phyloP scores from a whole-genome alignment of 2,329 filamentous ascomycete genomes.

The Clonostachys rhizophaga region DNA sequence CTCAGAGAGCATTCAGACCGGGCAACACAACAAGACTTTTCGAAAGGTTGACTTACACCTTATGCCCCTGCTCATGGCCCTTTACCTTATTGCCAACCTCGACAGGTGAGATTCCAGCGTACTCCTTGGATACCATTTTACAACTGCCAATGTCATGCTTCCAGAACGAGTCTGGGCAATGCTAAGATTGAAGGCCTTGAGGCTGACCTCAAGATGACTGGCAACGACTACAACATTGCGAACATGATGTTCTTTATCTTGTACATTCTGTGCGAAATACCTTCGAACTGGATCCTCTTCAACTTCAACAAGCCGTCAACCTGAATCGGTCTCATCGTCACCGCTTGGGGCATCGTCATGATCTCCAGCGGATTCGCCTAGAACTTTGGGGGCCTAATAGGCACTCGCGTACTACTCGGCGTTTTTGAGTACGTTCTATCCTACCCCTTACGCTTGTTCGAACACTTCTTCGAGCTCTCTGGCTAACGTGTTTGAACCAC shows the following conservation, averaged over 20 bases:
- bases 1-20: too few relatives aligned
- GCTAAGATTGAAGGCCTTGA: constrained; percentile 39
- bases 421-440: constrained; percentile 34
- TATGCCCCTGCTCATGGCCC: constrained; percentile 44
- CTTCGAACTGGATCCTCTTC: neutral
- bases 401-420: constrained; percentile 10
- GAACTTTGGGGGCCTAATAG: constrained; percentile 9
- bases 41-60: constrained; percentile 23
- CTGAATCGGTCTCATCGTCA: constrained; percentile 61
- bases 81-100: constrained; percentile 53
- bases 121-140: too few relatives aligned
- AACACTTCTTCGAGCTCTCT: neutral
- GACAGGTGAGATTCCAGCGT: constrained; percentile 25
- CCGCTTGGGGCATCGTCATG: constrained; percentile 26
- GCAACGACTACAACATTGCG: constrained; percentile 38
- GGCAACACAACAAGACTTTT: constrained; percentile 1
- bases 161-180: constrained; percentile 24
- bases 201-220: constrained; percentile 37
- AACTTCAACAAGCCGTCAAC: constrained; percentile 51
- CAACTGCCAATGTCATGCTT: too few relatives aligned
- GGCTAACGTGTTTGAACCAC: neutral
- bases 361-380: constrained; percentile 10
- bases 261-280: constrained; percentile 41
- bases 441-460: constrained; percentile 39
- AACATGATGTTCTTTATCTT: constrained; percentile 21